phyloP scores from a whole-genome alignment of 1,139 yeast genomes.

The Yarrowia galli region DNA sequence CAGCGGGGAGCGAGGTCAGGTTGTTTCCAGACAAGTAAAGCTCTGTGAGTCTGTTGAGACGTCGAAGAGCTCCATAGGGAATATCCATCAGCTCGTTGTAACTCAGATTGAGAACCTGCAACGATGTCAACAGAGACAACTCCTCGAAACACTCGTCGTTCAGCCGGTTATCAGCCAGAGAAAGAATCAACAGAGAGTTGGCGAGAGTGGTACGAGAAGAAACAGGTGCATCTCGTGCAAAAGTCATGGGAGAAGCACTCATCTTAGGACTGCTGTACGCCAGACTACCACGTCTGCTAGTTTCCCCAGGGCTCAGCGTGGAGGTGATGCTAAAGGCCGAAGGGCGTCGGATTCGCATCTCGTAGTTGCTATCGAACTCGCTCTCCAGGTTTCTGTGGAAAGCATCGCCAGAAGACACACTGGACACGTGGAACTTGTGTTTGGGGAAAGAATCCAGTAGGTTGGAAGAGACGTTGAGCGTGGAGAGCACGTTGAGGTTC shows the following conservation, averaged over 20 bases:
- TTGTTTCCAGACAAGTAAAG: slow-evolving; percentile 87
- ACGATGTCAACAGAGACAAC: slow-evolving; percentile 64
- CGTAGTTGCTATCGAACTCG: slow-evolving; percentile 42
- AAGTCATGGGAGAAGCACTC: slow-evolving; percentile 39
- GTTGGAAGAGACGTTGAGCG: slow-evolving; percentile 82
- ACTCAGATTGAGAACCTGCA: slow-evolving; percentile 74
- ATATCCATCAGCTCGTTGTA: slow-evolving; percentile 86
- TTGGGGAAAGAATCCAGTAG: slow-evolving; percentile 71
- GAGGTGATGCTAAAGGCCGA: slow-evolving; percentile 44
- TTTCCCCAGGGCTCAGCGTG: slow-evolving; percentile 46
- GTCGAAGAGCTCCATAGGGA: slow-evolving; percentile 71
- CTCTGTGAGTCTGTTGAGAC: slow-evolving; percentile 65
- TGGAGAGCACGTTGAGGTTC: slow-evolving; percentile 64
- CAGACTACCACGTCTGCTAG: slow-evolving; percentile 33
- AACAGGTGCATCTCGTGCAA: slow-evolving; percentile 5
- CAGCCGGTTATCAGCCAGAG: slow-evolving; percentile 83
- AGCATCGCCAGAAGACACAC: slow-evolving; percentile 41
- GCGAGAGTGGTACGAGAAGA: slow-evolving; percentile 43
- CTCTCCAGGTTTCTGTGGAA: slow-evolving; percentile 38
- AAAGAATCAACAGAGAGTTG: slow-evolving; percentile 61
- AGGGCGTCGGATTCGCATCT: slow-evolving; percentile 43
- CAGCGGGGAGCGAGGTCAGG: slow-evolving; percentile 80
- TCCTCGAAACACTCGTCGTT: slow-evolving; percentile 79
- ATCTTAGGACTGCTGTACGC: slow-evolving; percentile 37
- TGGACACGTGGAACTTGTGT: slow-evolving; percentile 44